Evolutionary conservation across 176 grass and related monocot species (phyloP), one percentile per base, ranked within the genome.

Genomic region (Juncus effusus): DNA sequence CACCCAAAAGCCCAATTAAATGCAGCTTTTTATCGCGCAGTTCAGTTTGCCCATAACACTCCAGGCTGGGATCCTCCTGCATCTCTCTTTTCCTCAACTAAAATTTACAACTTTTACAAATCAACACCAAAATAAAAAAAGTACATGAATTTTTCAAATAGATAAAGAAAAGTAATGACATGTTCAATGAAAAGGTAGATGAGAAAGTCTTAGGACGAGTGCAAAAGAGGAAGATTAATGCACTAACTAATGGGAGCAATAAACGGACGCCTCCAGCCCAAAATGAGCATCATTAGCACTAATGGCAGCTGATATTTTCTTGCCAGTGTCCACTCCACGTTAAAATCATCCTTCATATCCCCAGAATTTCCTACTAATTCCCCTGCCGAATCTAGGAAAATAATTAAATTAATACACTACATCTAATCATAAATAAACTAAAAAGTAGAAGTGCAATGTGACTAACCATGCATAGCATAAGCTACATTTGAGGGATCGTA

Each of bases 101-200:
- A 70, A 83, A 80, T 7, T 90, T 12, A 67, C 16, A 58, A 67
- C 37, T 16, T 72, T 60, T 40, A 59, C 57, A 67, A 81, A 49
- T 16, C 64, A 63, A 60, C 47, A 62, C 12, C 37, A 53, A 9
- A 64, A 66, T 75, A 54, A 3, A 36, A 28, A 28, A 28, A 28
- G 19, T 28, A 28, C 19, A 16, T 41, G 52, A 60, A 61, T n/a
- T 28, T 28, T 13, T 67, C 1, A 63, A 54, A 13, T 42, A 63
- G 13, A 38, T 8, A 10, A 42, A 2, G 13, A 38, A 75, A 63
- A 75, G 61, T 40, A 79, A 81, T 80, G 62, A 91, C 92, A 79
- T 88, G 88, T 67, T 84, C 82, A 59, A 92, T 81, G 75, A 89
- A 80, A 47, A 92, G 78, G 73, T 89, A 97, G 54, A 89, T 88